Evolutionary conservation across 148 eudicot genomes (phyloP), one percentile per base, ranked within the genome.

Genomic region (Rhododendron ovatum): DNA sequence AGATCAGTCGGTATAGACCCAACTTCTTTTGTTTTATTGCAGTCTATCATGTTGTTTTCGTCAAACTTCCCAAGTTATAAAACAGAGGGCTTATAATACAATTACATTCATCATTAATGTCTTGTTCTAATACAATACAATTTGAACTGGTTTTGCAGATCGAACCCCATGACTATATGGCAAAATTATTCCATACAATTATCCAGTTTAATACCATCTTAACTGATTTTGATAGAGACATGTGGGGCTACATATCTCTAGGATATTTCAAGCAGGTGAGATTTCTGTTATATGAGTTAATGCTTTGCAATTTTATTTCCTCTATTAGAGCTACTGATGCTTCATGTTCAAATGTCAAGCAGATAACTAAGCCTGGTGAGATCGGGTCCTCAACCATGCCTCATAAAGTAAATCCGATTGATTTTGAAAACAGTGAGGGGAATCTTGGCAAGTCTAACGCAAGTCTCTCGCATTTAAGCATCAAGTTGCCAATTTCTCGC

Each of bases 331-430:
- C 30, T 61, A 77, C 53, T 45, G 24, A 81, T 18, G 69, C 33
- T 59, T 78, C 79, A 85, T 30, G 39, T 71, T 71, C 39, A 71
- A 30, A 71, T 71, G 76, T 76, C 89, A 45, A 86, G 86, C 90
- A 96, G 99, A 91, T 84, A 84, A 94, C 98, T 43, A 95, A 93
- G 89, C 96, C 95, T 84, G 98, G 98, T 57, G 99, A 96, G 90
- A 90, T 96, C 87, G 99, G 98, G 78, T 96, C 99, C 78, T 96
- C 99, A 82, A 95, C 99, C 82, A 96, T 96, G 98, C 99, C 98
- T 59, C 99, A 96, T 91, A 96, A 96, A 91, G 99, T 96, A 30
- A 96, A 96, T 87, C 99, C 98, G 55, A 96, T 96, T 82, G 98
- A 96, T 89, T 96, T 96, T 88, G 99, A 96, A 88, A 96, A 96